Percentiles rank a stretch among this genome's conserved stretches.
Evolutionary conservation across 192 early-diverging fungal genomes (phyloP).

Genomic region (Diversispora eburnea): DNA sequence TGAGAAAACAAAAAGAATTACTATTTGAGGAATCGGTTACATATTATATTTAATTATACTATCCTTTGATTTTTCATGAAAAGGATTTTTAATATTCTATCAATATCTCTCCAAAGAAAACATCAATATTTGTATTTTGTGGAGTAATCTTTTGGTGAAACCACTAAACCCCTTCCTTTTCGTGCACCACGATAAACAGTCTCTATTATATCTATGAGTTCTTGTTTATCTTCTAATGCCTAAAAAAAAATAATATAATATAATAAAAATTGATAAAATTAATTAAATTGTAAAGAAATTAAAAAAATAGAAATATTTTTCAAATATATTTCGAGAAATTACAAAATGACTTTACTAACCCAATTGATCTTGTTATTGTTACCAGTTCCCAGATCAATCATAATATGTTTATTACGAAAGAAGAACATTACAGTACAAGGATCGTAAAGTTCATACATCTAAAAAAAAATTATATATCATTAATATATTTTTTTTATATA

Average conservation of each 20-base stretch:
- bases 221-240: constrained; percentile 88
- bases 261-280: too few relatives aligned
- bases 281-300: neutral
- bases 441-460: constrained; percentile 99
- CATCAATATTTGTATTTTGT: constrained; percentile 95
- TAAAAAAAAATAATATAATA: neutral
- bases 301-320: neutral
- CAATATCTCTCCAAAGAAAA: neutral
- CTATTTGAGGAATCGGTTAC: too few relatives aligned
- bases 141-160: constrained; percentile 95
- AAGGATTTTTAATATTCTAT: too few relatives aligned
- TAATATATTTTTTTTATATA: neutral
- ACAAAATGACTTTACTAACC: constrained; percentile 31
- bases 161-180: constrained; percentile 95
- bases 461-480: constrained; percentile 46
- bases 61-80: too few relatives aligned
- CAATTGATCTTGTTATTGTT: constrained; percentile 99
- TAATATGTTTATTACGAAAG: constrained; percentile 94
- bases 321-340: neutral
- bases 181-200: constrained; percentile 90
- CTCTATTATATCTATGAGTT: constrained; percentile 92
- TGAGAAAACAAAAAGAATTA: too few relatives aligned
- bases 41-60: too few relatives aligned
- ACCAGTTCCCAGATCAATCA: constrained; percentile 98
- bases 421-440: constrained; percentile 99